Evolutionary conservation across 805 yeast genomes (phyloP), one percentile per base, ranked within the genome.

Genomic region (Zygosaccharomyces siamensis): DNA sequence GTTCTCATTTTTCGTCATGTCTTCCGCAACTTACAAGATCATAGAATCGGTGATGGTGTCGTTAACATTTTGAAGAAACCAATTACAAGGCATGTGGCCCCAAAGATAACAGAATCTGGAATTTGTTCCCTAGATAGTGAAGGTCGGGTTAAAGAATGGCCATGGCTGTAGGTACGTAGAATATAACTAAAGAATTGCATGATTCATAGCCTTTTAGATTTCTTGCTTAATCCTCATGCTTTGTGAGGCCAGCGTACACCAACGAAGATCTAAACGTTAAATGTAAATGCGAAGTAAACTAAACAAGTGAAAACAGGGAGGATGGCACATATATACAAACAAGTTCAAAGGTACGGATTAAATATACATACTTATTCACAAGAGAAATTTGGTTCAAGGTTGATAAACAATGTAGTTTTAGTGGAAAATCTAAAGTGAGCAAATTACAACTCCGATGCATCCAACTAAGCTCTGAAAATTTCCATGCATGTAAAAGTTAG

Each of bases 1-100:
- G 51, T 56, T 7, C 32, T 49, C 18, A 46, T 45, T n/a, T 53
- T 50, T 37, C 38, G 18, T 7, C 23, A 24, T 3, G 1, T 14
- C 23, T 12, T 8, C 14, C 32, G 16, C 8, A 21, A 28, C 27
- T 27, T 28, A 11, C 30, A 31, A 7, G 39, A 21, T 14, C 20
- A n/a, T 24, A 11, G 33, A 23, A 41, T 41, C 3, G 18, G 36
- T 33, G 20, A 33, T 6, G 37, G 37, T 33, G 37, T 33, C 21
- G 20, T 14, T 23, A 27, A 16, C 26, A 18, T 20, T 11, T 32
- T n/a, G 8, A 32, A 30, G 16, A 7, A 39, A 5, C 11, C 33
- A 14, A n/a, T 11, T 24, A 27, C 23, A 26, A 32, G 16, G 18
- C 27, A 23, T 10, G 21, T 44, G 31, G 39, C 39, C 37, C 49